phyloP scores from a whole-genome alignment of 2,329 filamentous ascomycete species.

The Beauveria varroae region DNA sequence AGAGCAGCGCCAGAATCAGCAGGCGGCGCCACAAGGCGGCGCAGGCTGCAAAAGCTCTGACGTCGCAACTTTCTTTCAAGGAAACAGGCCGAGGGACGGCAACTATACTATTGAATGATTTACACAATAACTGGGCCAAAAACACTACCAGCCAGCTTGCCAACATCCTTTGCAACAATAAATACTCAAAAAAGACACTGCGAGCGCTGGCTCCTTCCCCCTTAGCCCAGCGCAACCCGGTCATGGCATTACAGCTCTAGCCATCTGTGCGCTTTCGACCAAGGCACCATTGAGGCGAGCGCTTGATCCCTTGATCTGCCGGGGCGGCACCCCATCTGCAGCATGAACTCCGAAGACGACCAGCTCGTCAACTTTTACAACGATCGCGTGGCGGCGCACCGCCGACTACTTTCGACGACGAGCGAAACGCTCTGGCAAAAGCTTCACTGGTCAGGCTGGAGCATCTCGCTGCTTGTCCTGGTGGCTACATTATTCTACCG shows the following conservation, averaged over 20 bases:
- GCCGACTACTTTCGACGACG: conserved; percentile 21
- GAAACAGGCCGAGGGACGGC: neutral
- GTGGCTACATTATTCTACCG: conserved; percentile 27
- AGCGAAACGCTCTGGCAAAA: conserved; percentile 23
- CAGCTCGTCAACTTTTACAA: conserved; percentile 29
- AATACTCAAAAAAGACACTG: neutral
- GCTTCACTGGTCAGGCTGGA: conserved; percentile 26
- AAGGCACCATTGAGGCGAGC: neutral
- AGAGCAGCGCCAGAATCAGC: conserved; percentile 2
- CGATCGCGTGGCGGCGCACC: conserved; percentile 26
- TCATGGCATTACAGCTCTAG: conserved; percentile 1
- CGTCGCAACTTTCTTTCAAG: conserved; percentile 2
- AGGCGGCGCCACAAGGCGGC: conserved; percentile 7
- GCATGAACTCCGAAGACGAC: conserved; percentile 27
- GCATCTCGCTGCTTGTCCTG: conserved; percentile 28
- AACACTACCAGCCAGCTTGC: too few relatives aligned
- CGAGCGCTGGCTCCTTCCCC: neutral
- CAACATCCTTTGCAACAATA: neutral
- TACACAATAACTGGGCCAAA: neutral
- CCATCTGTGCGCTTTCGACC: neutral
- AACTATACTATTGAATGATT: neutral
- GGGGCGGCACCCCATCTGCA: conserved; percentile 16
- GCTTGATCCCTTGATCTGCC: neutral
- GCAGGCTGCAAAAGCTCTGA: conserved; percentile 9
- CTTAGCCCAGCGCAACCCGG: neutral